Evolutionary conservation across 176 grass and related monocot genomes (phyloP).

Genomic region (Phoenix dactylifera): DNA sequence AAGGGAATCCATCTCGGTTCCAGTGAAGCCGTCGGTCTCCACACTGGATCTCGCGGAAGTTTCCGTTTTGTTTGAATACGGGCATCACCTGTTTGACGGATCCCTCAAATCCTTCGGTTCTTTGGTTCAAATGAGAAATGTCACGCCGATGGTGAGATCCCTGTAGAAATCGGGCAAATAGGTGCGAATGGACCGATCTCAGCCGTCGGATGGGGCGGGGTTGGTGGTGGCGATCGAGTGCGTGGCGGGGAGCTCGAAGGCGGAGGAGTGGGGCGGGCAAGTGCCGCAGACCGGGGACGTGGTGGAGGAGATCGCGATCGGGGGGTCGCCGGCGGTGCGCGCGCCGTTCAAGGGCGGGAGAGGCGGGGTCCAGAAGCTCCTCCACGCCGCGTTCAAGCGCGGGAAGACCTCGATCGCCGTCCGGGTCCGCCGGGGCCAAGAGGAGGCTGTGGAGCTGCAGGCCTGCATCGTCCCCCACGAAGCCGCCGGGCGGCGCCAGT

Average conservation of each 20-base stretch:
- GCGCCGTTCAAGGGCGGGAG: slow-evolving; percentile 38
- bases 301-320: slow-evolving; percentile 73
- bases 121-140: too few relatives aligned
- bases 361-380: slow-evolving; percentile 33
- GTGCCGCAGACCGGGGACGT: slow-evolving; percentile 89
- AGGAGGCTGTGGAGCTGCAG: slow-evolving; percentile 22
- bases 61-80: too few relatives aligned
- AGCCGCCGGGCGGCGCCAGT: slow-evolving; percentile 25
- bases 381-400: slow-evolving; percentile 34
- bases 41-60: too few relatives aligned
- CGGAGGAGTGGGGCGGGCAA: slow-evolving; percentile 91
- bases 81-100: too few relatives aligned
- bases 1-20: too few relatives aligned
- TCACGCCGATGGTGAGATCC: background rate
- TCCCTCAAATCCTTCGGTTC: too few relatives aligned
- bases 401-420: slow-evolving; percentile 36
- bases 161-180: background rate
- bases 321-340: slow-evolving; percentile 18
- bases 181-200: slow-evolving; percentile 16
- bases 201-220: slow-evolving; percentile 10
- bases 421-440: slow-evolving; percentile 14
- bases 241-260: slow-evolving; percentile 89
- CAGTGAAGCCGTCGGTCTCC: too few relatives aligned
- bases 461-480: slow-evolving; percentile 56
- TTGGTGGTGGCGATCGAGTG: slow-evolving; percentile 82